Evolutionary conservation across 345 rosid species (phyloP), one percentile per base, ranked within the genome.

Genomic region (Clausena lansium): DNA sequence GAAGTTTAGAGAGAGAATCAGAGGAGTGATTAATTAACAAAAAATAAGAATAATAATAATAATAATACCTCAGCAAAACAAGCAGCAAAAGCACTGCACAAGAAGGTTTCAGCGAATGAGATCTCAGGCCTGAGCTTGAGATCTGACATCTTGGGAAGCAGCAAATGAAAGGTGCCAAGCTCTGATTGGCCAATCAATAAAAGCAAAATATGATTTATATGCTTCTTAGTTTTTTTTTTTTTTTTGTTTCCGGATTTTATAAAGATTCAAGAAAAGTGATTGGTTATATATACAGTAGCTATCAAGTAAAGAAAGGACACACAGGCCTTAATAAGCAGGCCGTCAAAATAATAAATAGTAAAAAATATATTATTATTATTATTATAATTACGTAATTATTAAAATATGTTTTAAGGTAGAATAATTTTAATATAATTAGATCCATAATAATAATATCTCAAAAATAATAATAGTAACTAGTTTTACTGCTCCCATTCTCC

Each of bases 41-140:
- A 3, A 45, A n/a, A n/a, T n/a, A n/a, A n/a, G n/a, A n/a, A n/a
- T n/a, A n/a, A 45, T 13, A 3, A 45, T 4, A 13, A 45, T 45
- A 45, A 45, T 6, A 59, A 47, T 83, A 92, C 99, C 99, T 96
- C 99, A 5, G 99, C 99, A 78, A 93, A 92, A 84, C 99, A 96
- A 88, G 99, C 97, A 45, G 99, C 98, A 77, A 96, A 89, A 65
- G 99, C 99, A 78, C 98, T 96, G 77, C 97, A 93, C 30, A 95
- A 70, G 87, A 95, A 93, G 79, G 91, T 88, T 79, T 91, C 94
- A 73, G 86, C 77, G 83, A 95, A 95, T 24, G 99, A 92, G 83
- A 95, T 91, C 86, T 86, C 90, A 82, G 87, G 81, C 78, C 80
- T 77, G 81, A 87, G 86, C 55, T 74, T 81, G 84, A 86, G 90